Base-by-base conservation (phyloP, 441 rosid species). In the Gossypium schwendimanii region DNA sequence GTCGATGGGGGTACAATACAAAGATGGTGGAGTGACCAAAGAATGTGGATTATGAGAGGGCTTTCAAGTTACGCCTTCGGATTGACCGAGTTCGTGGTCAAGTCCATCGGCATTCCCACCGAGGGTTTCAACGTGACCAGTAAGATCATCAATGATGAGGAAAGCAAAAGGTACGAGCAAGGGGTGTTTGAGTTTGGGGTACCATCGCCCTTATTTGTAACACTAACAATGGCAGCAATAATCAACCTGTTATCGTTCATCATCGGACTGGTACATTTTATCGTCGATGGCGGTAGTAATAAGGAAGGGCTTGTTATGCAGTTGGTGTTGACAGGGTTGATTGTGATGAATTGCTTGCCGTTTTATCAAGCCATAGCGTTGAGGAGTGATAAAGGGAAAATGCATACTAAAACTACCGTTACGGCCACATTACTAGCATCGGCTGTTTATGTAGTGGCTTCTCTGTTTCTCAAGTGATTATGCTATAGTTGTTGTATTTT, bases 1-100 rank as follows among this genome's bases (percentile, higher is more conserved):
- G 5, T 81, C 2, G 80, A 69, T 20, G 85, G 85, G 11, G 86
- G 87, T 18, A 85, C 86, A 21, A 24, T 79, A 71, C 63, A 67
- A 7, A 81, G 65, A 53, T 93, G 98, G 98, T 87, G 92, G 92
- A 91, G 81, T 64, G 90, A 87, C 70, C 95, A 88, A 73, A 81
- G 95, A 59, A 83, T 89, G 54, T 93, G 90, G 87, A 41, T 73
- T 49, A 72, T 88, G 14, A 84, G 80, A 49, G 95, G 93, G 15
- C 10, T 82, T 1, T 61, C 97, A 7, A 74, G 88, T 68, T 72
- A 8, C 69, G 20, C 79, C 9, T 87, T 84, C 15, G 90, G 86
- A 3, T 14, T 61, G 18, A 2, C 80, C 6, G 92, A 89, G 81
- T 87, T 73, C 80, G 23, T 73, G 3, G 83, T 83, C 64, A 85